Evolutionary conservation across 139 green algal genomes (phyloP), one percentile per base, ranked within the genome.

Genomic region (Spirogloea muscicola): DNA sequence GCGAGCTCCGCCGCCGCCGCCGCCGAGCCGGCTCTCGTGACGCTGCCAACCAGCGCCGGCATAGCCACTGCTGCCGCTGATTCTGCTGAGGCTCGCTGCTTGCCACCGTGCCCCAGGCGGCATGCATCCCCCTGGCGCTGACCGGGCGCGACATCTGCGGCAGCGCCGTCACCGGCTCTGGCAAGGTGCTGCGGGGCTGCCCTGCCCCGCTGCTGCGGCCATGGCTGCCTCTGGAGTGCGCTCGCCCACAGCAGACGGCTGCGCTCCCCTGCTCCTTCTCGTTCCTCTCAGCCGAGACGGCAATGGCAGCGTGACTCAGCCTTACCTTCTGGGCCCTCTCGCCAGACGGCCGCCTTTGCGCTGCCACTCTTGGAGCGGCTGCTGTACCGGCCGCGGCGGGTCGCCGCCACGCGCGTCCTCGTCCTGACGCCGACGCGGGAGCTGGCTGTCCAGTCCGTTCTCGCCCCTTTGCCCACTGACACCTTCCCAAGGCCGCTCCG

Each of bases 321-420:
- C n/a, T n/a, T n/a, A n/a, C n/a, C n/a, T n/a, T n/a, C n/a, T n/a
- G n/a, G n/a, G n/a, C n/a, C n/a, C n/a, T n/a, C n/a, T n/a, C 52
- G 25, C 38, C 68, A 77, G 86, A 99, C 94, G 4, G 94, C 94
- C 3, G 94, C 94, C 34, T 99, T 97, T 76, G 74, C 86, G 4
- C 84, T 99, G 61, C 94, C 94, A 1, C 71, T 94, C 3, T 76
- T 98, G 72, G 94, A 98, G 84, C 84, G 94, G 0, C 84, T 99
- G 77, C 84, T 98, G 55, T 90, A 94, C 78, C 79, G 94, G 9
- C 80, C 85, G 0, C 79, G 85, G 1, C 82, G 88, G 1, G 72
- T 94, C 62, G 37, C 89, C 0, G 88, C 87, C 18, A 94, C 86
- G 1, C 88, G 91, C 52, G 87, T 92, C 37, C 81, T 95, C 9